Percentiles rank a stretch among this genome's conserved stretches.
Evolutionary conservation across 306 rosid species (phyloP).

Genomic region (Gleditsia sinensis): DNA sequence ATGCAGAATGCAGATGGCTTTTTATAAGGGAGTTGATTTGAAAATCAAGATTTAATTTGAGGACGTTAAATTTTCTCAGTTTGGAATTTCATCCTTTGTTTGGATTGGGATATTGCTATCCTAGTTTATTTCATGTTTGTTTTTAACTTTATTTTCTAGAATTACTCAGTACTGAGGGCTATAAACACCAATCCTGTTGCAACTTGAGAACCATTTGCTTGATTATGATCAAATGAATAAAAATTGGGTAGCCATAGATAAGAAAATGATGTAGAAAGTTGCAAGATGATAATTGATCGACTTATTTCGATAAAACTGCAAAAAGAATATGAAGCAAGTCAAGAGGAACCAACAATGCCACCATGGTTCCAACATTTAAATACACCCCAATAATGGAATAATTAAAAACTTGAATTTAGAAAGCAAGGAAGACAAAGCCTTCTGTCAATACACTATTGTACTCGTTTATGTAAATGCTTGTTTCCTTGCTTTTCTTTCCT

Average conservation of each 20-base stretch:
- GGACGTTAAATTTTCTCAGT: no score
- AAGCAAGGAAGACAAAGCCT: neutral
- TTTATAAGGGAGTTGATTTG: no score
- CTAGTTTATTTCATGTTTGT: no score
- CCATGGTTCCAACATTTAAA: neutral
- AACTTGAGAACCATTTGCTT: neutral
- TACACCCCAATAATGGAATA: conserved; percentile 2
- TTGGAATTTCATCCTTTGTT: no score
- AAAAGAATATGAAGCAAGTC: neutral
- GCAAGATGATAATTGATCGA: neutral
- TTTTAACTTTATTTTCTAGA: no score
- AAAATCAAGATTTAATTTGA: no score
- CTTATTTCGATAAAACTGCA: neutral
- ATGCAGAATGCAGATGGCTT: no score
- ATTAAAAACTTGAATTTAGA: neutral
- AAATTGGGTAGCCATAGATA: neutral
- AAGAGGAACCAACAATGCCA: neutral
- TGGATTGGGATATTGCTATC: no score
- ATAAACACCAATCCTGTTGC: neutral
- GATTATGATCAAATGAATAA: no score
- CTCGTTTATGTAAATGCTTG: conserved; percentile 7
- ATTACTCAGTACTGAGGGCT: no score
- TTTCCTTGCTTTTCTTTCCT: conserved; percentile 9
- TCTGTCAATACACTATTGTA: neutral
- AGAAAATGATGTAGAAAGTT: neutral